Conservation (phyloP, 2,329 filamentous ascomycete species). For the Xenosphaeropsis pyriputrescens region DNA sequence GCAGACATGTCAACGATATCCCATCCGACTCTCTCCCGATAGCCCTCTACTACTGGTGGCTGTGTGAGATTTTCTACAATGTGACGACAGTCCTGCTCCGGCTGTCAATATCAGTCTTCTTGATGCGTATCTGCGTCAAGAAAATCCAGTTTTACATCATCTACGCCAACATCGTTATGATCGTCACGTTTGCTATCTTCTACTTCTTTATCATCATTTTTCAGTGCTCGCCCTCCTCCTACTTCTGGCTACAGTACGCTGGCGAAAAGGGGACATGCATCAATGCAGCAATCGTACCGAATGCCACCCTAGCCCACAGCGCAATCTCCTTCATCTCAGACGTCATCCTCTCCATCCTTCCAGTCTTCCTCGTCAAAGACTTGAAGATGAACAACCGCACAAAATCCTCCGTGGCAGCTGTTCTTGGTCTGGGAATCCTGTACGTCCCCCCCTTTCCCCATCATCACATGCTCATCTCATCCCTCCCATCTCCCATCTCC, state of each 20-base stretch:
- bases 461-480: neutral
- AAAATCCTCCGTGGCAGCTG: conserved; percentile 33
- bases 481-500: neutral
- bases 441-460: conserved; percentile 7
- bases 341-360: conserved; percentile 35
- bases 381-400: conserved; percentile 36
- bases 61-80: conserved; percentile 39
- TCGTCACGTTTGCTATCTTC: conserved; percentile 26
- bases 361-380: conserved; percentile 36
- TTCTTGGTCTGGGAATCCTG: conserved; percentile 41
- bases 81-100: conserved; percentile 24
- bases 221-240: conserved; percentile 34
- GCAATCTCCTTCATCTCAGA: conserved; percentile 30
- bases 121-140: conserved; percentile 32
- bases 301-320: conserved; percentile 36
- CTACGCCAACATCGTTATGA: conserved; percentile 27
- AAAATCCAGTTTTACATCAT: conserved; percentile 29
- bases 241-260: conserved; percentile 29
- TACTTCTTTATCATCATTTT: conserved; percentile 35
- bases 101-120: conserved; percentile 34
- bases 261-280: conserved; percentile 20
- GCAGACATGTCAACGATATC: conserved; percentile 7
- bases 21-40: conserved; percentile 4
- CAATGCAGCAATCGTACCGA: conserved; percentile 28
- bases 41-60: conserved; percentile 26